Evolutionary conservation across 2,329 filamentous ascomycete genomes (phyloP).

Genomic region (Aspergillus fumigatiaffinis): DNA sequence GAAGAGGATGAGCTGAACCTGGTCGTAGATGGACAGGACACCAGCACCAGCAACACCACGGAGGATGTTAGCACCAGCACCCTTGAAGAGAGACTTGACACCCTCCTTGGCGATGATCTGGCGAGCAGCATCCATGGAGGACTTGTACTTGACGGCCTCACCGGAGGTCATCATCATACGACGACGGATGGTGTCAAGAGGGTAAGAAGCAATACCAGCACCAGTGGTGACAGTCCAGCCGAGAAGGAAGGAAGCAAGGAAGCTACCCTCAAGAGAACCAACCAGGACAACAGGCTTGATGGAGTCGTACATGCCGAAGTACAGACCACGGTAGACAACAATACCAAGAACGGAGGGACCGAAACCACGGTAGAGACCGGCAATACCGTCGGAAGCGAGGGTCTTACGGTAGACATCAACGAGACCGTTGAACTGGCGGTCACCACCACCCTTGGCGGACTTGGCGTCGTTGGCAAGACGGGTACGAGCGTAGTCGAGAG

Average conservation of each 20-base stretch:
- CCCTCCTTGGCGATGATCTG: conserved; percentile 98
- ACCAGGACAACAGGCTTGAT: conserved; percentile 98
- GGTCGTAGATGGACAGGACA: conserved; percentile 99
- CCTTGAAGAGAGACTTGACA: conserved; percentile 99
- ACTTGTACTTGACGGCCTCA: conserved; percentile 99
- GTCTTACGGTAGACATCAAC: conserved; percentile 99
- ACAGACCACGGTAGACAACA: conserved; percentile 99
- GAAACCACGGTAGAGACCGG: conserved; percentile 99
- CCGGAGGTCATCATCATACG: conserved; percentile 99
- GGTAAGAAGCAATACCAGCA: conserved; percentile 99
- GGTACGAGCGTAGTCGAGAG: conserved; percentile 99
- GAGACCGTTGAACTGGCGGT: conserved; percentile 99
- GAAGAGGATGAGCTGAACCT: conserved; percentile 98
- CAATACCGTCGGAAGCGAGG: conserved; percentile 95
- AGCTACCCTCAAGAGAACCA: conserved; percentile 91
- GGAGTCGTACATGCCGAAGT: conserved; percentile 99
- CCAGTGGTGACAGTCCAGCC: conserved; percentile 99
- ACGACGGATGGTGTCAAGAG: conserved; percentile 99
- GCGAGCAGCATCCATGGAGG: conserved; percentile 87
- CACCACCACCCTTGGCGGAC: conserved; percentile 90
- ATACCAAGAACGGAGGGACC: conserved; percentile 99
- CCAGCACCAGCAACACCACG: conserved; percentile 99
- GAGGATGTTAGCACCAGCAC: conserved; percentile 99
- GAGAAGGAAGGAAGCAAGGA: conserved; percentile 98
- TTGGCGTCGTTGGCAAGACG: conserved; percentile 99